Conservation (phyloP, 1,139 yeast genomes). For the Taphrina betulina region DNA sequence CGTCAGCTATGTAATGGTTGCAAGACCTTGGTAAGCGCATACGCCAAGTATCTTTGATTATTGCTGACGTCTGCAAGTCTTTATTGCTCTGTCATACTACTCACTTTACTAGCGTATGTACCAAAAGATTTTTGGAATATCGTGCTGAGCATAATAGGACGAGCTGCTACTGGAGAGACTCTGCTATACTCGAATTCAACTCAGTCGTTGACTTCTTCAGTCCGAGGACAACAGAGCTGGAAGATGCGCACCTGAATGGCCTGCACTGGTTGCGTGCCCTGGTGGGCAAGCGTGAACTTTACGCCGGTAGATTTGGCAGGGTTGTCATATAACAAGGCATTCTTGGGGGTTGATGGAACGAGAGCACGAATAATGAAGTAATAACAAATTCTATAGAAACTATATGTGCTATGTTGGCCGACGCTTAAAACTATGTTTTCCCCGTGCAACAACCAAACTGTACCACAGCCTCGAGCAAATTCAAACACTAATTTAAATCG, state of each 20-base stretch:
- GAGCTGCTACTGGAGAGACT: constrained; percentile 25
- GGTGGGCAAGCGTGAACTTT: constrained; percentile 13
- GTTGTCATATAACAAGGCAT: constrained; percentile 7
- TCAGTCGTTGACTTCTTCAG: constrained; percentile 24
- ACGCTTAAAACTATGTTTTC: no score
- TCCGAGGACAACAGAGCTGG: background rate
- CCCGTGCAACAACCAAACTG: no score
- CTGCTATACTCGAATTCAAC: constrained; percentile 23
- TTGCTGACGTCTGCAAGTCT: background rate
- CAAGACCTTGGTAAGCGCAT: constrained; percentile 13
- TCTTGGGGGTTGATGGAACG: no score
- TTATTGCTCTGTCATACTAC: constrained; percentile 22
- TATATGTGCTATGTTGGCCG: no score
- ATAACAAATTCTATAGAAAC: no score
- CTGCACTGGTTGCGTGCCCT: constrained; percentile 8
- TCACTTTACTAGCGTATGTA: constrained; percentile 19
- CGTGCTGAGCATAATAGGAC: background rate
- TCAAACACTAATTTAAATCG: no score
- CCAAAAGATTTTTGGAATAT: background rate
- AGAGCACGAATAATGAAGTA: no score
- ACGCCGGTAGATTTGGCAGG: constrained; percentile 7
- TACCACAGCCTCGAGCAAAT: no score
- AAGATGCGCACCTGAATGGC: constrained; percentile 1
- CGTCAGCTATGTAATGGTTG: constrained; percentile 7
- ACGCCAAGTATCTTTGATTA: background rate